Base-by-base conservation (phyloP, 2,329 filamentous ascomycete genomes). In the Colletotrichum sp. region DNA sequence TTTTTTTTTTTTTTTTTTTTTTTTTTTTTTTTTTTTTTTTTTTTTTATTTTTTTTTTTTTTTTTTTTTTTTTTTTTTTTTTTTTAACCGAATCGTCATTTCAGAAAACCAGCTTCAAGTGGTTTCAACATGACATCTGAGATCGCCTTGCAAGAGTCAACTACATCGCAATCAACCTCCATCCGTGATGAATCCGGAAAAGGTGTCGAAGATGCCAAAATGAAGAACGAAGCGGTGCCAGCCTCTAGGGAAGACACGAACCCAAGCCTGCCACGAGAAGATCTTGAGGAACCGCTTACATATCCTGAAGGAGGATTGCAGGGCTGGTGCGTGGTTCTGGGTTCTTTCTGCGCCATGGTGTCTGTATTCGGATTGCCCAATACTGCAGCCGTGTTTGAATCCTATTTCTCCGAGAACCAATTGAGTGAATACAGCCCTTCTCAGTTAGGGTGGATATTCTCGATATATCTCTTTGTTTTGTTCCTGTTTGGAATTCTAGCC, bases 311-410 rank as follows among this genome's bases (percentile, higher is more conserved):
- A 64, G 96, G 96, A 12, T 82, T 91, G 13, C 85, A 90, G 79
- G 95, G 94, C 71, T 98, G 96, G 95, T 89, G 94, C 8, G 95
- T 98, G 32, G 95, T 98, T 5, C 86, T 96, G 16, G 96, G 95
- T 32, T 91, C 98, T 76, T 88, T 95, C 77, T 92, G 93, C 15
- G 91, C 92, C 4, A 91, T 98, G 72, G 5, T 55, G 7, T 63
- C 34, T 7, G 67, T 70, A 0, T 61, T 63, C 5, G 95, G 95
- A 1, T 86, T 96, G 79, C 92, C 97, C 89, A 96, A 96, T 83
- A 92, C 92, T 76, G 89, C 96, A 66, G 95, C 93, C 13, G 93
- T 93, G 0, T 94, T 96, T 84, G 94, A 98, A 86, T 91, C 94
- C 5, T 97, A 98, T 82, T 87, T 97, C 60, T 88, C 92, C 36